phyloP scores from a whole-genome alignment of 352 stramenopile genomes.

The Globisporangium yorkense region DNA sequence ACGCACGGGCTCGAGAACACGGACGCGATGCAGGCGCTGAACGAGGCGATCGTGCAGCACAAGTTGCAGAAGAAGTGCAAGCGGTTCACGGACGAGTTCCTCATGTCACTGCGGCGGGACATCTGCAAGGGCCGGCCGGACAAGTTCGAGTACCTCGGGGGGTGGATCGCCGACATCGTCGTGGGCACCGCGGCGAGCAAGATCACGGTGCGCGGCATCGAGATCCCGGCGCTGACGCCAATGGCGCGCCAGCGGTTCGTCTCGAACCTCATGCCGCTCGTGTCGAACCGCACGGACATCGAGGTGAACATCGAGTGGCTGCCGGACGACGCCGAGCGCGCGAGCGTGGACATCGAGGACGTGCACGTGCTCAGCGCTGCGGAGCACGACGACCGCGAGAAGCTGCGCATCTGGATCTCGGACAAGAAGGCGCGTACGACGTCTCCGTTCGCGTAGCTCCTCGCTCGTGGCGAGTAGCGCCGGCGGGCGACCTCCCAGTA shows the following conservation, averaged over 20 bases:
- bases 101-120: slow-evolving; percentile 64
- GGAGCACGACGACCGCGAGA: slow-evolving; percentile 53
- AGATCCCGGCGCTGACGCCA: slow-evolving; percentile 59
- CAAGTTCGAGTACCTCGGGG: slow-evolving; percentile 81
- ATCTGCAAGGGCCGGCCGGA: slow-evolving; percentile 73
- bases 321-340: slow-evolving; percentile 40
- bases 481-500: not conserved
- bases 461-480: not conserved
- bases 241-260: slow-evolving; percentile 64
- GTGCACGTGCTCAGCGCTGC: slow-evolving; percentile 20
- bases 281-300: slow-evolving; percentile 79
- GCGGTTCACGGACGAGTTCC: slow-evolving; percentile 64
- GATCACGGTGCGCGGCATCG: slow-evolving; percentile 76
- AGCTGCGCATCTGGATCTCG: slow-evolving; percentile 84
- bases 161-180: slow-evolving; percentile 78
- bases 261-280: slow-evolving; percentile 66
- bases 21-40: slow-evolving; percentile 57
- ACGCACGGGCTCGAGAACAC: slow-evolving; percentile 74
- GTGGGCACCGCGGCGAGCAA: slow-evolving; percentile 56
- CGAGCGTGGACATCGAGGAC: slow-evolving; percentile 26
- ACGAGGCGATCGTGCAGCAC: slow-evolving; percentile 63
- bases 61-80: slow-evolving; percentile 77
- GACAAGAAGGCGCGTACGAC: slow-evolving; percentile 78
- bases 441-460: slow-evolving; percentile 52
- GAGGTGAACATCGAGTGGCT: slow-evolving; percentile 84